These are phyloP conservation scores for Agroathelia rolfsii DNA, from an alignment of 1,284 basidiomycete species.

Conservation along the genomic window DNA sequence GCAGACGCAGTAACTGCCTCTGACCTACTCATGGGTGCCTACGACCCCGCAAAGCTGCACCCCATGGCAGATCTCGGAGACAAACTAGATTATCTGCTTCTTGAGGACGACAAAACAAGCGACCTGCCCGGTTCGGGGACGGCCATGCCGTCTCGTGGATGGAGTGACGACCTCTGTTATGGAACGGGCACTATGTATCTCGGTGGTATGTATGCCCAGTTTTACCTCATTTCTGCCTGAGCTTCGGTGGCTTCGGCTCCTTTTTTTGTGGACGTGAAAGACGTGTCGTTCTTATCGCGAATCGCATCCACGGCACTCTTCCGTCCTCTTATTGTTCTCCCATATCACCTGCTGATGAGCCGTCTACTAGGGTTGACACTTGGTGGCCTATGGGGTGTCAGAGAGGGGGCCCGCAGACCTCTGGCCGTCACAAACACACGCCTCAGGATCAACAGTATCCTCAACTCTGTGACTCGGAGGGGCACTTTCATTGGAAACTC, in stretches of 20 bases:
- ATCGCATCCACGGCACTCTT: constrained; percentile 39
- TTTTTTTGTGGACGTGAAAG: constrained; percentile 39
- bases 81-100: constrained; percentile 84
- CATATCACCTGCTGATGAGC: constrained; percentile 61
- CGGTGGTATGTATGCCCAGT: constrained; percentile 68
- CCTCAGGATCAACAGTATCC: constrained; percentile 91
- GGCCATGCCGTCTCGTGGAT: constrained; percentile 88
- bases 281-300: constrained; percentile 49
- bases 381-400: constrained; percentile 92
- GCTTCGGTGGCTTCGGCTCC: constrained; percentile 47
- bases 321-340: constrained; percentile 62
- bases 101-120: constrained; percentile 90
- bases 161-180: constrained; percentile 99
- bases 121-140: constrained; percentile 79
- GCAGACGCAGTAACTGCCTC: constrained; percentile 64
- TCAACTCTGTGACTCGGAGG: constrained; percentile 94
- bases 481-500: constrained; percentile 98
- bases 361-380: constrained; percentile 75
- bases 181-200: constrained; percentile 99
- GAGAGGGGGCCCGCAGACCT: constrained; percentile 85
- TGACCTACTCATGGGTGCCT: constrained; percentile 74
- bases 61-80: constrained; percentile 83
- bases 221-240: constrained; percentile 36
- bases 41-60: constrained; percentile 85
- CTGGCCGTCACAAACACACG: constrained; percentile 77